Evolutionary conservation across 192 early-diverging fungal genomes (phyloP), one percentile per base, ranked within the genome.

Genomic region (Allomyces javanicus): DNA sequence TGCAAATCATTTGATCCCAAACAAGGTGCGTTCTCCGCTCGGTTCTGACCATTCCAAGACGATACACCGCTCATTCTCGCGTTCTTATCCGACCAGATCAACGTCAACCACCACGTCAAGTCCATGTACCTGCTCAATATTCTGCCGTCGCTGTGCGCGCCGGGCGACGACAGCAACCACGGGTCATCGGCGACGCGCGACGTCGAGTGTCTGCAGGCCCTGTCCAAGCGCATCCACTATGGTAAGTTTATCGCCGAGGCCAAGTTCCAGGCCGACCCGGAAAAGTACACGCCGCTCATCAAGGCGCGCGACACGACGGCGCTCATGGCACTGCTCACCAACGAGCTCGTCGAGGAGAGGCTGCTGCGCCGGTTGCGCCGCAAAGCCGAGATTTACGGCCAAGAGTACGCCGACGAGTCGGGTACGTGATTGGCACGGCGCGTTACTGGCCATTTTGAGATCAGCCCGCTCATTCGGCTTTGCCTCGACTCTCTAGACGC

Each of bases 231-330:
- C 66, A 95, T 99, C 69, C 96, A 99, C 76, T 94, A 91, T 68
- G 96, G 91, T 85, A 97, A 96, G 73, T 99, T 93, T 72, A 88
- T 96, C 26, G 94, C 94, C 24, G 96, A 99, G 73, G 86, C 93
- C 24, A 99, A 99, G 76, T 99, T 99, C 76, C 85, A 79, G 67
- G 50, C 50, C 17, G 93, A 87, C 73, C 86, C 81, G 44, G 76
- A 79, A 55, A 74, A 80, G 68, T 95, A 93, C 67, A 88, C 93
- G 21, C 68, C 68, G 21, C 72, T 86, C 44, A 95, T 95, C 71
- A 75, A 83, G 65, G 73, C 75, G 44, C 69, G 81, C 62, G 89
- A 99, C 67, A 74, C 83, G 17, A 79, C 86, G 9, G 86, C 82
- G 5, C 82, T 96, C 62, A 85, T 90, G 75, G 81, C 88, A 33